Percentiles rank a stretch among this genome's conserved stretches.
Evolutionary conservation across 2,329 filamentous ascomycete species (phyloP).

Genomic region (Xylariaceae sp.): DNA sequence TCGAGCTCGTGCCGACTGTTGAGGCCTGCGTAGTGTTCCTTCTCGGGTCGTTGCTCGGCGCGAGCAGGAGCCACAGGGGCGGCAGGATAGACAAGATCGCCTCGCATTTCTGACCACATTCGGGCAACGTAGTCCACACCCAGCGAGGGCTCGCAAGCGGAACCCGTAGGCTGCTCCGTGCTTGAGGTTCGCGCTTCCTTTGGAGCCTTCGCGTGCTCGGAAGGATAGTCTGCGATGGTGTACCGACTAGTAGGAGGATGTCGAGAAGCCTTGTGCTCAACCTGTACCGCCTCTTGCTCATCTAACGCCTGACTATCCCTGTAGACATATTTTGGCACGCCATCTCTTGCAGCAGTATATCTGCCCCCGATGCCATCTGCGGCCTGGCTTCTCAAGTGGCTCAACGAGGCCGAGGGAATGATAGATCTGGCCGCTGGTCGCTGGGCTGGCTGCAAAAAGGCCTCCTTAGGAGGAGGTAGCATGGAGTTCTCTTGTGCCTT

Average conservation of each 20-base stretch:
- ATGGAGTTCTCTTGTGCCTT: constrained; percentile 38
- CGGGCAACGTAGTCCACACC: too few relatives aligned
- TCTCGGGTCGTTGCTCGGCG: neutral
- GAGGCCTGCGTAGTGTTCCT: neutral
- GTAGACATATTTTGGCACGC: constrained; percentile 13
- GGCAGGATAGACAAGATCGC: too few relatives aligned
- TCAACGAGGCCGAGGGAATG: constrained; percentile 15
- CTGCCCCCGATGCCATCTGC: constrained; percentile 1
- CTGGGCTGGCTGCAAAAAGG: constrained; percentile 31
- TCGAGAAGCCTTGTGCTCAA: neutral
- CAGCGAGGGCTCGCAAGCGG: too few relatives aligned
- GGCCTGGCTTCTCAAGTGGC: constrained; percentile 9
- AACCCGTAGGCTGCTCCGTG: too few relatives aligned
- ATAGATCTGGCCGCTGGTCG: constrained; percentile 13
- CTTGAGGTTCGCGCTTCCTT: neutral
- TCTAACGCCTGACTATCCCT: constrained; percentile 15
- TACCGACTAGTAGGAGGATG: neutral
- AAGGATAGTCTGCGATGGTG: neutral
- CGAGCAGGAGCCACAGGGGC: neutral
- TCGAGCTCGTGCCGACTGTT: too few relatives aligned
- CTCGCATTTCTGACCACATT: too few relatives aligned
- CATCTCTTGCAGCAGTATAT: constrained; percentile 3
- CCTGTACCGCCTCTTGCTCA: constrained; percentile 1
- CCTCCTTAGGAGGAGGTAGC: constrained; percentile 22
- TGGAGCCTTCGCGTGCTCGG: neutral